Percentiles rank a stretch among this genome's conserved stretches.
Evolutionary conservation across 108 stramenopile species (phyloP).

Genomic region (Cyclotella kingstonii): DNA sequence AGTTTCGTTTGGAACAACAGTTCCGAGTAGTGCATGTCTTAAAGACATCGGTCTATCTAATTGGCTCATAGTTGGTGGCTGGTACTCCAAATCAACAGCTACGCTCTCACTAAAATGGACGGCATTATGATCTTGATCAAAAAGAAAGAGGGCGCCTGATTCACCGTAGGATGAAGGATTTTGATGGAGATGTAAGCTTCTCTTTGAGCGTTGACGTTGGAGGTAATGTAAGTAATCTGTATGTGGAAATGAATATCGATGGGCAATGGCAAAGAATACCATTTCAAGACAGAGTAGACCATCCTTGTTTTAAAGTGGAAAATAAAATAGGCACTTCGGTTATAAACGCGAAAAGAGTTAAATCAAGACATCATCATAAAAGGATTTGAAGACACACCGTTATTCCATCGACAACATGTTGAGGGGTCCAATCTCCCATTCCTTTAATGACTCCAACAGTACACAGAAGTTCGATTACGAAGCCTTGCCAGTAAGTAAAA

Average conservation of each 20-base stretch:
- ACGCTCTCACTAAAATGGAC: conserved; percentile 11
- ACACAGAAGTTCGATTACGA: conserved; percentile 26
- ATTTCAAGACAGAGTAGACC: conserved; percentile 57
- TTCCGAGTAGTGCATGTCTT: conserved; percentile 28
- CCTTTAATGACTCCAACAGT: conserved; percentile 30
- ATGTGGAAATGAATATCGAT: conserved; percentile 54
- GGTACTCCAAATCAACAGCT: conserved; percentile 30
- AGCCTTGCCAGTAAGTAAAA: conserved; percentile 65
- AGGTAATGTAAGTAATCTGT: conserved; percentile 48
- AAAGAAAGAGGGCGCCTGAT: conserved; percentile 24
- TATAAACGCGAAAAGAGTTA: too few relatives aligned
- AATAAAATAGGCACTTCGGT: conserved; percentile 20
- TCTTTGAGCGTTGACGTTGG: conserved; percentile 9
- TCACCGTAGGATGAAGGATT: conserved; percentile 5
- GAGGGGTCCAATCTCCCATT: conserved; percentile 34
- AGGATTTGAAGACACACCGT: conserved; percentile 25
- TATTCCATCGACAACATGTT: conserved; percentile 36
- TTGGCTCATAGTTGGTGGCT: conserved; percentile 38
- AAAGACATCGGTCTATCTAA: conserved; percentile 40
- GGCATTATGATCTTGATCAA: conserved; percentile 44
- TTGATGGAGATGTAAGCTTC: neutral
- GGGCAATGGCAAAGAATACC: conserved; percentile 51
- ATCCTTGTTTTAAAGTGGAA: conserved; percentile 15
- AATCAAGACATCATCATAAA: too few relatives aligned
- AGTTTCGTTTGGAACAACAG: conserved; percentile 38